Evolutionary conservation across 306 rosid genomes (phyloP).

Genomic region (Quercus dentata): DNA sequence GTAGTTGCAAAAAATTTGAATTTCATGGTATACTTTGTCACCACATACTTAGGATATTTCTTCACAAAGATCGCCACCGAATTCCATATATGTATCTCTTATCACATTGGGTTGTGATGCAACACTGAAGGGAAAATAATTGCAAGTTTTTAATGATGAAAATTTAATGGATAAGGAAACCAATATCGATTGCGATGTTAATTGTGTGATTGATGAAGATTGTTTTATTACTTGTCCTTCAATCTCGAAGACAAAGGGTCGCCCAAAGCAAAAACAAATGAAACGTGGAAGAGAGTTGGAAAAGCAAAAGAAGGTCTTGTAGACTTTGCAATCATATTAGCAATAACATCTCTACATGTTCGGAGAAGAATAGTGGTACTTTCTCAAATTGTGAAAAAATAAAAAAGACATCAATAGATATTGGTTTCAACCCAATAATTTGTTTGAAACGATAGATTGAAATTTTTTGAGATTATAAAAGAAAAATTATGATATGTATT

Average conservation of each 20-base stretch:
- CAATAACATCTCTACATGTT: not conserved
- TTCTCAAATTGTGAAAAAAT: too few relatives aligned
- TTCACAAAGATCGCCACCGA: not conserved
- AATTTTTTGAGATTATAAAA: too few relatives aligned
- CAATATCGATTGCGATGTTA: not conserved
- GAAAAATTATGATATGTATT: too few relatives aligned
- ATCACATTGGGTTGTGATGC: not conserved
- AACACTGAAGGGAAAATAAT: not conserved
- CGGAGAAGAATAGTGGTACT: not conserved
- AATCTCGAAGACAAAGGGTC: not conserved
- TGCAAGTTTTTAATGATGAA: not conserved
- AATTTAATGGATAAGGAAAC: not conserved
- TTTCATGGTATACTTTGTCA: not conserved
- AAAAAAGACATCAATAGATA: too few relatives aligned
- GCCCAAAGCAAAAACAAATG: not conserved
- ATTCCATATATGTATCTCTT: not conserved
- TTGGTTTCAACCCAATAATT: too few relatives aligned
- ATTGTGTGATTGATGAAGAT: not conserved
- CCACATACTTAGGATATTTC: not conserved
- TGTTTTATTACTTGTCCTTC: not conserved
- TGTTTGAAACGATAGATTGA: too few relatives aligned
- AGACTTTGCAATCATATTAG: not conserved
- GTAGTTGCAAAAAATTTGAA: not conserved
- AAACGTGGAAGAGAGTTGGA: not conserved
- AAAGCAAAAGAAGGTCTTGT: not conserved